Evolutionary conservation across 75 land plant genomes (phyloP).

Genomic region (Azolla pinnata): DNA sequence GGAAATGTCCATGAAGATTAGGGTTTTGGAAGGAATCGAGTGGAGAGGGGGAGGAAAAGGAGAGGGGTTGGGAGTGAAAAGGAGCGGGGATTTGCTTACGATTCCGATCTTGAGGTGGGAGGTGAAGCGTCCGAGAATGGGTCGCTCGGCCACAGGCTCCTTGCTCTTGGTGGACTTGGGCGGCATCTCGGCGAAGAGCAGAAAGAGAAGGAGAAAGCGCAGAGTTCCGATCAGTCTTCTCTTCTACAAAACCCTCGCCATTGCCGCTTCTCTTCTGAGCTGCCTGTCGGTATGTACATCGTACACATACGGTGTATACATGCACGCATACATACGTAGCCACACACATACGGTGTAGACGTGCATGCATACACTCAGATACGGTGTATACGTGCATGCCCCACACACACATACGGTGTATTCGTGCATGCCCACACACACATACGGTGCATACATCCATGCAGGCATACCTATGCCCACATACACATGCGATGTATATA

Average conservation of each 20-base stretch:
- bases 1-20: not conserved
- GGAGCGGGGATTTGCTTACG: constrained; percentile 27
- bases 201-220: too few species aligned
- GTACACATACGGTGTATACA: not conserved
- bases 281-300: not conserved
- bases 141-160: constrained; percentile 75
- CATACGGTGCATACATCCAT: not conserved
- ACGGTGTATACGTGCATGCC: not conserved
- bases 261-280: not conserved
- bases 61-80: not conserved
- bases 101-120: constrained; percentile 99
- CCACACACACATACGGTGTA: too few species aligned
- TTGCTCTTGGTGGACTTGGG: constrained; percentile 81
- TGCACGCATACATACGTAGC: not conserved
- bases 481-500: not conserved
- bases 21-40: not conserved
- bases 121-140: constrained; percentile 92
- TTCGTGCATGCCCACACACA: not conserved
- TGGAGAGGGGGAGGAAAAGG: not conserved
- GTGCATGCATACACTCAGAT: not conserved
- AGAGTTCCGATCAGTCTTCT: too few species aligned
- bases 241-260: not conserved
- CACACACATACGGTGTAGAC: too few species aligned
- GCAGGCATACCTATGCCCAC: not conserved
- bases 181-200: constrained; percentile 50